Evolutionary conservation across 73 alveolate genomes (phyloP).

Genomic region (Diophrys sp.): DNA sequence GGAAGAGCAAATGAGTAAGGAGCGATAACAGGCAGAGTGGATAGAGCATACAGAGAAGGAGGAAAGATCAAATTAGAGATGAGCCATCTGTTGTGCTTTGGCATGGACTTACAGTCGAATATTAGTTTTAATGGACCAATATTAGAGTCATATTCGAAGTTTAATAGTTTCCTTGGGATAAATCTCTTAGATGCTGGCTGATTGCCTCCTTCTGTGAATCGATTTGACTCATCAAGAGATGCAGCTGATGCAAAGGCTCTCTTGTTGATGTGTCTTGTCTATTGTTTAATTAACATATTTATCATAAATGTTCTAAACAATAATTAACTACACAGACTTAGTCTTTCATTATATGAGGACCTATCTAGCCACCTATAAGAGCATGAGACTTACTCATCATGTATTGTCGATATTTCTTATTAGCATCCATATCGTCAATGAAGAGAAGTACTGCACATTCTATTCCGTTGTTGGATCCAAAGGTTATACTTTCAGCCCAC

Average conservation of each 20-base stretch:
- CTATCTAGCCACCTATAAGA: background rate
- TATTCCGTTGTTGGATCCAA: background rate
- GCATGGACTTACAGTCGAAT: too few relatives aligned
- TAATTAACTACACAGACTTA: background rate
- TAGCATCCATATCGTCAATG: background rate
- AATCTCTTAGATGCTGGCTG: too few relatives aligned
- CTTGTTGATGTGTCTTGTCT: too few relatives aligned
- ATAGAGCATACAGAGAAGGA: too few relatives aligned
- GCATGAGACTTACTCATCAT: constrained; percentile 1
- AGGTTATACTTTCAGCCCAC: background rate
- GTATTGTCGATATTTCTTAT: background rate
- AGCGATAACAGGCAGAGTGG: background rate
- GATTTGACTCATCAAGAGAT: too few relatives aligned
- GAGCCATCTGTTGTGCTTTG: too few relatives aligned
- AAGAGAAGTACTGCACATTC: background rate
- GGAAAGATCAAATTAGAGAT: too few relatives aligned
- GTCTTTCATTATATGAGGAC: background rate
- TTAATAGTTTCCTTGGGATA: too few relatives aligned
- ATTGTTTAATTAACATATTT: background rate
- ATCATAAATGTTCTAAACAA: background rate
- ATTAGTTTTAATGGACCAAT: too few relatives aligned
- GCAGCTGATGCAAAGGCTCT: too few relatives aligned
- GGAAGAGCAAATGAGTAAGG: background rate
- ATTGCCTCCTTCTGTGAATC: too few relatives aligned
- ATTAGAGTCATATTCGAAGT: too few relatives aligned